These are phyloP conservation scores for Starmera stellimalicola DNA, from an alignment of 1,139 yeast genomes.

Conservation along the genomic window DNA sequence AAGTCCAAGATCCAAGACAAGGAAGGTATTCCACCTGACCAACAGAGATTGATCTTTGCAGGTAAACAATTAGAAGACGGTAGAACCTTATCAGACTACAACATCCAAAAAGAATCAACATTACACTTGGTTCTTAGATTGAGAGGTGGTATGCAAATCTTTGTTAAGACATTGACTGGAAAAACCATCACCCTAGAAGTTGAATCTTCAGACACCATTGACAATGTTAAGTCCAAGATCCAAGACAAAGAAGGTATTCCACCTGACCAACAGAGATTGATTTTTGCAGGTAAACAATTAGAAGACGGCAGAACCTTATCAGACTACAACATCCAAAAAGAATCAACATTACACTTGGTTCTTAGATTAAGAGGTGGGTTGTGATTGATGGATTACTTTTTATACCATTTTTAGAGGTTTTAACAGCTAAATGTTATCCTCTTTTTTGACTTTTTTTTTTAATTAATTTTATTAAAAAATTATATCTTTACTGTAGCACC, in stretches of 20 bases:
- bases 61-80: conserved; percentile 98
- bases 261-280: conserved; percentile 78
- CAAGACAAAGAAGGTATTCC: conserved; percentile 90
- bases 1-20: conserved; percentile 87
- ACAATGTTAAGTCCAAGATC: conserved; percentile 84
- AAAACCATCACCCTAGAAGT: conserved; percentile 96
- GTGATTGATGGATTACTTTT: no score
- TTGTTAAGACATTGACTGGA: conserved; percentile 42
- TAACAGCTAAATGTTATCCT: no score
- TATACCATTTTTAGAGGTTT: no score
- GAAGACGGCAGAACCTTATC: conserved; percentile 62
- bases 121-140: conserved; percentile 79
- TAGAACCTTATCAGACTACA: conserved; percentile 86
- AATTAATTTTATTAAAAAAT: not conserved
- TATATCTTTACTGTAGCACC: no score
- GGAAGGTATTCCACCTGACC: conserved; percentile 93
- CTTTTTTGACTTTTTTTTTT: no score
- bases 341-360: conserved; percentile 49
- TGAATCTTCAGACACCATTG: conserved; percentile 96
- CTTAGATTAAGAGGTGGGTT: conserved; percentile 57
- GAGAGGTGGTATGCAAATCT: conserved; percentile 61
- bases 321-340: conserved; percentile 61
- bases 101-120: conserved; percentile 88
- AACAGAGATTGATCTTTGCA: conserved; percentile 96
- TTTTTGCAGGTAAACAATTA: conserved; percentile 51